Percentiles rank a stretch among this genome's conserved stretches.
Evolutionary conservation across 1,284 basidiomycete species (phyloP).

Genomic region (Trichosporon sp.): DNA sequence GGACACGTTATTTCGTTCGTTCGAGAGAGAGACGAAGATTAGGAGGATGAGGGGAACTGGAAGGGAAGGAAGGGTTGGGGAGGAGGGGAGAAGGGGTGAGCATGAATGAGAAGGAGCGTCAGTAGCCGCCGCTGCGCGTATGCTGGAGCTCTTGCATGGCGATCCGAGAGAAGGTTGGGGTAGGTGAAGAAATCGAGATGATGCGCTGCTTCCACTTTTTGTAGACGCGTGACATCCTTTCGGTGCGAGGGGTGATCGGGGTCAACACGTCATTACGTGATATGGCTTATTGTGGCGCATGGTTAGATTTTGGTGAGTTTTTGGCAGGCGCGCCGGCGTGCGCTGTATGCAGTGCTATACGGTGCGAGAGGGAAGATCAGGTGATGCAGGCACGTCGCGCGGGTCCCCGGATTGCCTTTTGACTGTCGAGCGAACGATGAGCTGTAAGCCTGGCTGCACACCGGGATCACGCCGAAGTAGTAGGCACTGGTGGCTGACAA

Average conservation of each 20-base stretch:
- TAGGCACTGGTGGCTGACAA: neutral
- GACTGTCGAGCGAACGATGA: neutral
- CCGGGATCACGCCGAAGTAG: neutral
- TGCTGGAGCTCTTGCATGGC: neutral
- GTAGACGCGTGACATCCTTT: neutral
- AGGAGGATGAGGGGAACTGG: neutral
- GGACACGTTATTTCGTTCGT: too few relatives aligned
- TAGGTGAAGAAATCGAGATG: neutral
- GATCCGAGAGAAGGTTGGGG: neutral
- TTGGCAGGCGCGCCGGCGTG: neutral
- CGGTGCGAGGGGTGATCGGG: neutral
- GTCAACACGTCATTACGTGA: neutral
- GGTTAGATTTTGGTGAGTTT: neutral
- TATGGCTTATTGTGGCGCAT: neutral
- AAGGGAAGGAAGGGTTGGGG: neutral
- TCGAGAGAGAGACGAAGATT: neutral
- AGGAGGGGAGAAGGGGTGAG: neutral
- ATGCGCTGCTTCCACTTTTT: neutral
- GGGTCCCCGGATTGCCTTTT: neutral
- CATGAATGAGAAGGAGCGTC: neutral
- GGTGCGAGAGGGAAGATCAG: neutral
- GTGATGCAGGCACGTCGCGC: neutral
- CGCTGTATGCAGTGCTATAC: neutral
- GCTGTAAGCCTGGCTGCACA: neutral
- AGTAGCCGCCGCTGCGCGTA: neutral